phyloP scores from a whole-genome alignment of 2,329 filamentous ascomycete genomes.

The Pseudogymnoascus sp. region DNA sequence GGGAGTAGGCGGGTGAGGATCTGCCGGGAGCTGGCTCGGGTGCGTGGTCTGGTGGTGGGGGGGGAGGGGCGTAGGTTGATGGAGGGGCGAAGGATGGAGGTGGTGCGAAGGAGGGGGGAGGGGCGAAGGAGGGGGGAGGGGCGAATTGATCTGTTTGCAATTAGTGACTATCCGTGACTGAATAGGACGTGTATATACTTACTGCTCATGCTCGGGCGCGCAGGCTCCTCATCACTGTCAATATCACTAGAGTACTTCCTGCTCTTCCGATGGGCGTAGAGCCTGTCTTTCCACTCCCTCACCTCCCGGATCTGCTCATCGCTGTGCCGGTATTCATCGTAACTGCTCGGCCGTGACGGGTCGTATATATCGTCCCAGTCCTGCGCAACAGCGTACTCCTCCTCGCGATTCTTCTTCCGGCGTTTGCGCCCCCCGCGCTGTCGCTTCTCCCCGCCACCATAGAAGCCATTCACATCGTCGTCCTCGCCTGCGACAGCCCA shows the following conservation, averaged over 20 bases:
- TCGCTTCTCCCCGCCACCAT: constrained; percentile 53
- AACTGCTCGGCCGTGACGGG: constrained; percentile 69
- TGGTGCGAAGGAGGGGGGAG: constrained; percentile 38
- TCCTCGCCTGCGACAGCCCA: constrained; percentile 74
- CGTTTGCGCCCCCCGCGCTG: constrained; percentile 58
- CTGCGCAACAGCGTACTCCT: constrained; percentile 47
- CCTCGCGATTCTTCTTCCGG: constrained; percentile 59
- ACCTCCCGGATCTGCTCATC: constrained; percentile 76
- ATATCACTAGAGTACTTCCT: constrained; percentile 37
- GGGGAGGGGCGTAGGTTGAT: constrained; percentile 30
- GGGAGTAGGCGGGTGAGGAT: constrained; percentile 27
- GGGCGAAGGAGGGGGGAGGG: constrained; percentile 39
- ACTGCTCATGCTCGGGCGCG: constrained; percentile 36
- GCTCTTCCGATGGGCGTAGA: constrained; percentile 62
- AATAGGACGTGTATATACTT: constrained; percentile 23
- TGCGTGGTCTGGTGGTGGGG: constrained; percentile 37
- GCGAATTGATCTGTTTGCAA: constrained; percentile 46
- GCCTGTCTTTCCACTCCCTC: constrained; percentile 73
- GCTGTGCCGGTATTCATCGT: constrained; percentile 75
- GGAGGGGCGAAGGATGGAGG: constrained; percentile 42
- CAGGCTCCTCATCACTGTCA: constrained; percentile 37
- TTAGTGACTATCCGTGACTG: constrained; percentile 13
- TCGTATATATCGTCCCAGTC: constrained; percentile 94
- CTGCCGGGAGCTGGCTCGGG: constrained; percentile 38
- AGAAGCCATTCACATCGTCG: constrained; percentile 62